phyloP scores from a whole-genome alignment of 1,284 basidiomycete genomes.

The Cystobasidiaceae sp. region DNA sequence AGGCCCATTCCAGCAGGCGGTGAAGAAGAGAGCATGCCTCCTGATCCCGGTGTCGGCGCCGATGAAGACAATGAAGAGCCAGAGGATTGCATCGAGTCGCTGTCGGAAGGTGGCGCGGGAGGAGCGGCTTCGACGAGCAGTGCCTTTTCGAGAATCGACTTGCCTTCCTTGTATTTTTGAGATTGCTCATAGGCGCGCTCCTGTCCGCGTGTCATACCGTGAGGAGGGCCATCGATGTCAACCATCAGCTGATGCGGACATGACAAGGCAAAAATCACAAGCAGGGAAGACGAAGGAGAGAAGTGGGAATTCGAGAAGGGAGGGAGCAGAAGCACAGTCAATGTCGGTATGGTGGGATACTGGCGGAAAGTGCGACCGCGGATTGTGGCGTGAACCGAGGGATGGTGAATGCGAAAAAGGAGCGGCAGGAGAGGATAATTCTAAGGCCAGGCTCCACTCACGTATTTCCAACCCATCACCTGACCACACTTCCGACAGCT shows the following conservation, averaged over 20 bases:
- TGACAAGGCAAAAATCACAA: no score
- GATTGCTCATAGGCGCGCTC: constrained; percentile 80
- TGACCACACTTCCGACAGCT: constrained; percentile 82
- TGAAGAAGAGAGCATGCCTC: no score
- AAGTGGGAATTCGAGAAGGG: neutral
- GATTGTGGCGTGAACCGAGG: neutral
- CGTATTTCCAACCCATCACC: constrained; percentile 95
- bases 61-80: no score
- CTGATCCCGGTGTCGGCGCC: no score
- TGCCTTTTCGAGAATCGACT: constrained; percentile 92
- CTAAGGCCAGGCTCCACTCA: constrained; percentile 55
- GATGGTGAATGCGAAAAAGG: neutral
- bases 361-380: constrained; percentile 28
- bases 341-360: no score
- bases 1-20: neutral
- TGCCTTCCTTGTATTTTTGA: constrained; percentile 98
- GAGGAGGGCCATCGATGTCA: neutral
- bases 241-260: no score
- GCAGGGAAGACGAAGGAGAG: no score
- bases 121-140: constrained; percentile 54
- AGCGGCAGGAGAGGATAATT: neutral
- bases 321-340: constrained; percentile 23
- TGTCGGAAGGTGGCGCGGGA: neutral
- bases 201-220: constrained; percentile 54
- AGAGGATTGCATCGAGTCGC: no score